Evolutionary conservation across 2,329 filamentous ascomycete species (phyloP).

Genomic region (Periconia digitata): DNA sequence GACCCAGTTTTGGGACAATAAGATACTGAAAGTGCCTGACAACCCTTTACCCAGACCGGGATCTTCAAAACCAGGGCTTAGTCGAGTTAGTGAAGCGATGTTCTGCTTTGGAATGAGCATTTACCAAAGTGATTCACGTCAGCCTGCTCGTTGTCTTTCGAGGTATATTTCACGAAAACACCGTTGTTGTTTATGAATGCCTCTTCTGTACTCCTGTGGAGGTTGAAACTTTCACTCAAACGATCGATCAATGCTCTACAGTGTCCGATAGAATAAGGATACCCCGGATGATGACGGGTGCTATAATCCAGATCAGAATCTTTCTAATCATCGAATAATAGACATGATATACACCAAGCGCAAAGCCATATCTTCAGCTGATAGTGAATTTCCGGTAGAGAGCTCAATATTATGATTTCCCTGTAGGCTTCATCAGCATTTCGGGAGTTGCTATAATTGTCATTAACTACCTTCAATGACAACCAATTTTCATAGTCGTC

Average conservation of each 20-base stretch:
- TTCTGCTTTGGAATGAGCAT: neutral
- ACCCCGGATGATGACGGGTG: neutral
- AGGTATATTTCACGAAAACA: conserved; percentile 7
- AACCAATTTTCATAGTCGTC: conserved; percentile 1
- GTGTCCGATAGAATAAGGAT: neutral
- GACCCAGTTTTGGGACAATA: conserved; percentile 2
- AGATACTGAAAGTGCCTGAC: conserved; percentile 11
- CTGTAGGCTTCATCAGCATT: neutral
- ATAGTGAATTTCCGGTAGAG: neutral
- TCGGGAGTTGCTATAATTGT: too few relatives aligned
- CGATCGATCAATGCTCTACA: neutral
- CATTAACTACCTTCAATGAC: neutral
- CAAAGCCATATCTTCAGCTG: neutral
- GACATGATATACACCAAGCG: neutral
- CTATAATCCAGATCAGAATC: neutral
- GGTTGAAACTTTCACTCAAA: conserved; percentile 7
- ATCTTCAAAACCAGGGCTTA: conserved; percentile 12
- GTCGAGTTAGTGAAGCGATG: neutral
- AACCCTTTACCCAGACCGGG: conserved; percentile 7
- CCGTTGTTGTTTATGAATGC: conserved; percentile 14
- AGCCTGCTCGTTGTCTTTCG: neutral
- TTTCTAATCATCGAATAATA: neutral
- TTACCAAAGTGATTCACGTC: conserved; percentile 3
- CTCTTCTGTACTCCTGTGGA: conserved; percentile 10
- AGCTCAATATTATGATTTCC: neutral